Evolutionary conservation across 2,329 filamentous ascomycete species (phyloP).

Genomic region (Xylariaceae sp.): DNA sequence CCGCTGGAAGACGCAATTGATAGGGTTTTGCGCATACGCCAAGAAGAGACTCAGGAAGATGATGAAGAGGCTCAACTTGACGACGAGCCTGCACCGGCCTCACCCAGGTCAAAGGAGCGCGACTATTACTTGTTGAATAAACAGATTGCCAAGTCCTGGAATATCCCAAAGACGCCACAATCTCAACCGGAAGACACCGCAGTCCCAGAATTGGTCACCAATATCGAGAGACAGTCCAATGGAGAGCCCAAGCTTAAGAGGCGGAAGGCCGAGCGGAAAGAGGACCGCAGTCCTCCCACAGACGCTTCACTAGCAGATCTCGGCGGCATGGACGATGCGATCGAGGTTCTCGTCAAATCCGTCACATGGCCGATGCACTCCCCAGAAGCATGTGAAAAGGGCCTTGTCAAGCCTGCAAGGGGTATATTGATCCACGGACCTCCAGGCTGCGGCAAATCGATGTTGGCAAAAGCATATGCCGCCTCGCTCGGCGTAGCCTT

Average conservation of each 20-base stretch:
- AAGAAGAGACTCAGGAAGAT: constrained; percentile 57
- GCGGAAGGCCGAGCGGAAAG: constrained; percentile 47
- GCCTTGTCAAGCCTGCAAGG: constrained; percentile 65
- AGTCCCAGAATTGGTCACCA: constrained; percentile 17
- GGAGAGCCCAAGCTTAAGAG: constrained; percentile 66
- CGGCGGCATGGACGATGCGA: constrained; percentile 71
- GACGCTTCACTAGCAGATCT: constrained; percentile 67
- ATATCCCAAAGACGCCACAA: constrained; percentile 27
- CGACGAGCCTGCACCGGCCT: constrained; percentile 19
- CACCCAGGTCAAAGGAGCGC: constrained; percentile 28
- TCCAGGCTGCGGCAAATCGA: constrained; percentile 82
- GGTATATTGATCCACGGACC: constrained; percentile 79
- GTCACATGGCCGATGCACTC: constrained; percentile 69
- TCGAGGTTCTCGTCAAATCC: constrained; percentile 64
- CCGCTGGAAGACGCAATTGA: constrained; percentile 82
- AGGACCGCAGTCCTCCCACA: constrained; percentile 61
- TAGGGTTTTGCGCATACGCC: constrained; percentile 69
- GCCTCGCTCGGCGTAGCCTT: constrained; percentile 72
- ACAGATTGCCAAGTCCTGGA: constrained; percentile 40
- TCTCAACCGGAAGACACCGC: constrained; percentile 22
- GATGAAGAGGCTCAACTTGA: constrained; percentile 29
- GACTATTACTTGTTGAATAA: constrained; percentile 37
- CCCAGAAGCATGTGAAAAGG: constrained; percentile 61
- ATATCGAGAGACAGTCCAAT: constrained; percentile 48
- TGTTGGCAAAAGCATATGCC: constrained; percentile 76